Base-by-base conservation (phyloP, 345 rosid genomes). In the Acer negundo region DNA sequence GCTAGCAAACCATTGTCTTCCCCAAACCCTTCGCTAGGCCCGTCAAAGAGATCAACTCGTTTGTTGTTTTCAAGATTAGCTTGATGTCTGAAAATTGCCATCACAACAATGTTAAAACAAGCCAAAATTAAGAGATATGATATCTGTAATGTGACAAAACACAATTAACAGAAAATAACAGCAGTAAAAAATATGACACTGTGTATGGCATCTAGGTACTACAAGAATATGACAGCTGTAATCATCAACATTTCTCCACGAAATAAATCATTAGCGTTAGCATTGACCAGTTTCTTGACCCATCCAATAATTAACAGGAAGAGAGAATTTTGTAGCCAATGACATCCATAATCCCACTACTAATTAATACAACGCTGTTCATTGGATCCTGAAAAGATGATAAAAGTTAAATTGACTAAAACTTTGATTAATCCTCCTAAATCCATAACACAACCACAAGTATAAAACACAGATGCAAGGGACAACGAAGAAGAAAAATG, bases 1-100 rank as follows among this genome's bases (percentile, higher is more conserved):
- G 97, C 98, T 15, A 92, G 77, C 87, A 95, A 85, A 69, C 85
- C 96, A 83, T 95, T 92, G 24, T 92, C 96, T 83, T 95, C 99
- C 79, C 81, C 85, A 76, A 84, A 86, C n/a, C 86, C 96, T 80
- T 95, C 99, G 28, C 72, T 81, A 3, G 94, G 92, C 77, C 97
- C 97, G 73, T 95, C 97, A 79, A 95, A 95, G 75, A 95, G 94
- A 89, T 95, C 96, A 10, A 92, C 89, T 79, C 94, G 85, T 84
- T 93, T 93, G 78, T 89, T 90, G 85, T 85, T 92, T 76, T 93
- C 98, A 76, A 93, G 87, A 80, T 86, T 92, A 76, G 93, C 80
- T 63, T 94, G 85, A 69, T 92, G 82, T 78, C 99, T 95, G 91
- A 42, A 82, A 63, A 28, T 64, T 74, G 62, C 53, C 75, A 83